Evolutionary conservation across 164 flowering plant species (phyloP).

Genomic region (Berberis vulgaris): DNA sequence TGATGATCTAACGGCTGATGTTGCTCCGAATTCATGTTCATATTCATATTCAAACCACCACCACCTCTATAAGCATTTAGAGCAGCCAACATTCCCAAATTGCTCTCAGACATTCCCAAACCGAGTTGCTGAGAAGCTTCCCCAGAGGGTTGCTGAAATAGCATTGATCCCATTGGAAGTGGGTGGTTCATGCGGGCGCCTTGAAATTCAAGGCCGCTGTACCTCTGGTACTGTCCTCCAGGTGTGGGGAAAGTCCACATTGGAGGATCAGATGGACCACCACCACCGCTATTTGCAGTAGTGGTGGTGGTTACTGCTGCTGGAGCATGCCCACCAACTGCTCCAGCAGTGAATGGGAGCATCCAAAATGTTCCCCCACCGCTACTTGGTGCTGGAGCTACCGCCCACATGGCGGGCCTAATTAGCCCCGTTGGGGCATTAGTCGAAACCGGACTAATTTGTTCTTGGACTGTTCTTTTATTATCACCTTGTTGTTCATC

Average conservation of each 20-base stretch:
- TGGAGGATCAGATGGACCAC: slow-evolving; percentile 28
- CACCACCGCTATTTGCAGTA: background rate
- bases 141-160: slow-evolving; percentile 38
- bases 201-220: slow-evolving; percentile 41
- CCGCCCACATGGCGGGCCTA: slow-evolving; percentile 61
- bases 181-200: slow-evolving; percentile 24
- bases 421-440: slow-evolving; percentile 9
- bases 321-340: slow-evolving; percentile 5
- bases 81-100: slow-evolving; percentile 79
- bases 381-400: slow-evolving; percentile 41
- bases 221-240: slow-evolving; percentile 33
- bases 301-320: background rate
- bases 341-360: slow-evolving; percentile 37
- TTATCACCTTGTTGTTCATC: slow-evolving; percentile 30
- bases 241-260: slow-evolving; percentile 60
- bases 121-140: slow-evolving; percentile 48
- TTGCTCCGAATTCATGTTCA: slow-evolving; percentile 28
- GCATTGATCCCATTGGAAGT: slow-evolving; percentile 40
- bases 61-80: slow-evolving; percentile 42
- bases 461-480: slow-evolving; percentile 1
- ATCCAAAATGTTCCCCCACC: slow-evolving; percentile 48
- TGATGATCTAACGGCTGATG: slow-evolving; percentile 40
- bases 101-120: slow-evolving; percentile 48
- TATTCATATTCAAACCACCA: background rate
- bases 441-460: background rate